Conservation (phyloP, 768 basidiomycete genomes). For the Candolleomyces eurysporus region DNA sequence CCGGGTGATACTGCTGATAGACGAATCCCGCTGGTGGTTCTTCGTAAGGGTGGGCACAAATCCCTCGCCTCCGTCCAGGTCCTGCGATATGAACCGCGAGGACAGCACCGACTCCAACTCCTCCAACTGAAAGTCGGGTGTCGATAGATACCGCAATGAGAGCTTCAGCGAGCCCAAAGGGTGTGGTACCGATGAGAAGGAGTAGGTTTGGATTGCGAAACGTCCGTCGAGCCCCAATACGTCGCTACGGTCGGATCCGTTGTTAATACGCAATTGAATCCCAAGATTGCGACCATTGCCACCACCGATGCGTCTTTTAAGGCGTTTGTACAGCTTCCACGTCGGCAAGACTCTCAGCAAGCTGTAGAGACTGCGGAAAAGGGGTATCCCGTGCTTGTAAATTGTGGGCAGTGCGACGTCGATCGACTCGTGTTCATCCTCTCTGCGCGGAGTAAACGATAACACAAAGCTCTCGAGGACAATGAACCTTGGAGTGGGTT, state of each 20-base stretch:
- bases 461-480: conserved; percentile 15
- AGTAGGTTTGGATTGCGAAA: conserved; percentile 51
- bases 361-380: conserved; percentile 76
- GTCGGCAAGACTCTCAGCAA: conserved; percentile 72
- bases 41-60: conserved; percentile 74
- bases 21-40: conserved; percentile 56
- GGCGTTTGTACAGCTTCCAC: conserved; percentile 69
- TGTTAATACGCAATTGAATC: conserved; percentile 27
- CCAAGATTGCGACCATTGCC: conserved; percentile 16
- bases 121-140: conserved; percentile 71
- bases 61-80: conserved; percentile 42
- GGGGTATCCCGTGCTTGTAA: conserved; percentile 82
- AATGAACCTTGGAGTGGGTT: conserved; percentile 66
- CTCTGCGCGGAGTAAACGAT: conserved; percentile 5
- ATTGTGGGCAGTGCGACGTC: conserved; percentile 68
- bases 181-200: conserved; percentile 67
- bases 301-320: conserved; percentile 38
- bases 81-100: conserved; percentile 66
- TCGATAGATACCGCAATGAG: conserved; percentile 59
- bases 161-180: conserved; percentile 64
- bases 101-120: conserved; percentile 76
- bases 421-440: conserved; percentile 3
- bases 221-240: conserved; percentile 39
- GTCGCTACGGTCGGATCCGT: conserved; percentile 10
- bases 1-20: conserved; percentile 35